phyloP scores from a whole-genome alignment of 371 early-diverging fungal species.

The Funneliformis caledonium region DNA sequence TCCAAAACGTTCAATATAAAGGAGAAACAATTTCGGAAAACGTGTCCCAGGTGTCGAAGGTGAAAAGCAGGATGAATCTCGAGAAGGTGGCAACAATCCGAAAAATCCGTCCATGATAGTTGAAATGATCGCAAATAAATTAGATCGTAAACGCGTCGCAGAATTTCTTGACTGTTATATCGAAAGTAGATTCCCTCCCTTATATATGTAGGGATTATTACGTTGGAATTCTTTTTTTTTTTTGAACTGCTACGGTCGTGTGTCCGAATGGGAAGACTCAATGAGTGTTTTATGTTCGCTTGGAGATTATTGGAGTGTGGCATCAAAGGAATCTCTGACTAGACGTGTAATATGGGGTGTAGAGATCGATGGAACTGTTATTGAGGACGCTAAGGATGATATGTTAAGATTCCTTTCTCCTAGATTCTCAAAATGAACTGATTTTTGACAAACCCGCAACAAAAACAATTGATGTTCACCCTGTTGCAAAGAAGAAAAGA shows the following conservation, averaged over 20 bases:
- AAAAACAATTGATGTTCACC: constrained; percentile 15
- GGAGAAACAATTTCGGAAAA: constrained; percentile 18
- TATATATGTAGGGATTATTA: constrained; percentile 27
- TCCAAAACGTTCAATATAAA: constrained; percentile 14
- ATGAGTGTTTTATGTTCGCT: constrained; percentile 29
- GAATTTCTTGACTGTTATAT: constrained; percentile 33
- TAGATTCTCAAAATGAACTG: constrained; percentile 36
- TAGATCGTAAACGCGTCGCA: constrained; percentile 39
- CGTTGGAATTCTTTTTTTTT: constrained; percentile 38
- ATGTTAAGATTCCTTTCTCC: constrained; percentile 38
- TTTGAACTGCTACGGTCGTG: constrained; percentile 36
- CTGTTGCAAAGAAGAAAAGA: constrained; percentile 39
- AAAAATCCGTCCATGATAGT: constrained; percentile 16
- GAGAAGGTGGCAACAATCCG: background rate
- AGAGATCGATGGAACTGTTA: constrained; percentile 33
- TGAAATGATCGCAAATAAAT: constrained; percentile 32
- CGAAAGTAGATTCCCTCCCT: constrained; percentile 1
- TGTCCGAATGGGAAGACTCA: background rate
- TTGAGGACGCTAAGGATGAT: constrained; percentile 27
- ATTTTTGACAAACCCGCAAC: constrained; percentile 26
- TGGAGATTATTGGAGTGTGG: constrained; percentile 38
- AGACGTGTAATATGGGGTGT: constrained; percentile 23
- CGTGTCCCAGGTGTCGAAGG: constrained; percentile 26
- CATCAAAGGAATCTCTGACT: constrained; percentile 21
- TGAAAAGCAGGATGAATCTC: constrained; percentile 22